Conservation (phyloP, 257 asterid genomes). For the Solanum chiquidenum region DNA sequence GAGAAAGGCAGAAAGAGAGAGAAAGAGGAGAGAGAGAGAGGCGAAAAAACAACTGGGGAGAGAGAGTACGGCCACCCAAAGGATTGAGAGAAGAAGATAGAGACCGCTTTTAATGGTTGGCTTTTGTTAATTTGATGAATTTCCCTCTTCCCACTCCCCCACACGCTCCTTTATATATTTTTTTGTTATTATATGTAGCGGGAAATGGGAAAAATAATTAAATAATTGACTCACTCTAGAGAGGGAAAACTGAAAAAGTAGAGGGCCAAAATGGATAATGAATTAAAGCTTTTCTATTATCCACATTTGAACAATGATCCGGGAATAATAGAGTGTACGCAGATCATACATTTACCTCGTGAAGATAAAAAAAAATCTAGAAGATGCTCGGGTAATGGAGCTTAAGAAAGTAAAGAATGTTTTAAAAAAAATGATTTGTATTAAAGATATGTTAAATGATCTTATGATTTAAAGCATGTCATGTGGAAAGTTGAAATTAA, state of each 20-base stretch:
- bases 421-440: neutral
- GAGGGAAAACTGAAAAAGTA: neutral
- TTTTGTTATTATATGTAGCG: neutral
- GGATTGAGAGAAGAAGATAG: neutral
- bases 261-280: neutral
- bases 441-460: neutral
- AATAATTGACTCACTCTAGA: neutral
- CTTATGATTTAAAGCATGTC: neutral
- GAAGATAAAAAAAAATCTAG: neutral
- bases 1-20: neutral
- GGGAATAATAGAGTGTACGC: rapidly evolving
- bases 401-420: neutral
- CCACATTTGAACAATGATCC: neutral
- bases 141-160: neutral
- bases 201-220: neutral
- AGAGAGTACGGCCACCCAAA: neutral
- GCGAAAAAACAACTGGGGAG: neutral
- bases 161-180: neutral
- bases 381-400: neutral
- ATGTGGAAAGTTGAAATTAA: neutral
- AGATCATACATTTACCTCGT: neutral
- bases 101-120: neutral
- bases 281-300: neutral
- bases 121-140: neutral
- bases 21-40: neutral